Base-by-base conservation (phyloP, 768 basidiomycete genomes). In the Phylloporus sp. region DNA sequence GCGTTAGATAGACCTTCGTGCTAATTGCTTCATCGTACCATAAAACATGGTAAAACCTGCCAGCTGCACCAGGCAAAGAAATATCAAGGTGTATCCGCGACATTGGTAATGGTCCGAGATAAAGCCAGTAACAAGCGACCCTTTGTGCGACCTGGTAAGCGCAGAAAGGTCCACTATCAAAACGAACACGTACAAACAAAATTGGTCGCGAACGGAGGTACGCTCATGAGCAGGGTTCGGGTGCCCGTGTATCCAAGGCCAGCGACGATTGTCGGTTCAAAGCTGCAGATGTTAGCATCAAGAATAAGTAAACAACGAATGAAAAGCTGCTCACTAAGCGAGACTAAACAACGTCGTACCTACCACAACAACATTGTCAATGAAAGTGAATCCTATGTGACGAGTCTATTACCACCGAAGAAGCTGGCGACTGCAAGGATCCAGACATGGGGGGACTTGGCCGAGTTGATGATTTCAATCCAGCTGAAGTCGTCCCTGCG, bases 191-290 rank as follows among this genome's bases (percentile, higher is more conserved):
- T 27, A 80, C 80, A 54, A 20, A 73, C 60, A 60, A 79, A 81
- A 15, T 77, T 73, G 8, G 50, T 58, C 3, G 73, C 77, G 44
- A 75, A 82, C 6, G 81, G 81, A 12, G 75, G 75, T 1, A 85
- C 83, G 12, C 77, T 82, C 75, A 84, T 80, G 2, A 88, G 71
- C 58, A 86, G 84, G 5, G 82, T 78, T 22, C 70, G 63, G 26
- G 73, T 70, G 1, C 77, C 74, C 1, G 73, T 70, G 61, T 78
- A 84, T 26, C 84, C 85, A 2, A 87, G 75, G 7, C 75, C 70
- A 24, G 79, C 72, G 6, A 91, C 80, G 66, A 91, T 87, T 6
- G 84, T 82, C 6, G 88, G 88, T 6, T 81, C 72, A 68, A 91
- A 91, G 61, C 88, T 81, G 36, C 46, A n/a, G 12, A 77, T 73